A percentile compares a stretch with the other conserved stretches of the same genome.
Evolutionary conservation across 441 rosid species (phyloP).

Genomic region (Rhodomyrtus psidioides): DNA sequence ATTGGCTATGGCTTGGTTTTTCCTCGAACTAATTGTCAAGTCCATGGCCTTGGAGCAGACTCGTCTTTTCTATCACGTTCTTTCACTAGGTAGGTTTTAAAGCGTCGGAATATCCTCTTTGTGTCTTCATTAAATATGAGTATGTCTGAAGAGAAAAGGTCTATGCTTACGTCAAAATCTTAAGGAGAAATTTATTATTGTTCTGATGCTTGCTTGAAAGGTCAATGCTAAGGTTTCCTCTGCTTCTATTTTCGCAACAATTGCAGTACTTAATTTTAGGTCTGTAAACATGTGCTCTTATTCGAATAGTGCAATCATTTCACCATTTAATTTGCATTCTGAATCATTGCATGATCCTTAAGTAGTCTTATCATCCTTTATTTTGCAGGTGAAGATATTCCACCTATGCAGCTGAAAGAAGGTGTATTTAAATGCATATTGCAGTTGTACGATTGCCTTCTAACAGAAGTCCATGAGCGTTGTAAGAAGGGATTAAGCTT

Average conservation of each 20-base stretch:
- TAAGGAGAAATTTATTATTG: background rate
- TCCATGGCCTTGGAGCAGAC: slow-evolving; percentile 99
- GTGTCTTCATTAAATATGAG: background rate
- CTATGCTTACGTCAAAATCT: background rate
- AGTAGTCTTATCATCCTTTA: background rate
- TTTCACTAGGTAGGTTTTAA: slow-evolving; percentile 70
- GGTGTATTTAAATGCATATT: slow-evolving; percentile 89
- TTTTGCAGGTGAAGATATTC: slow-evolving; percentile 87
- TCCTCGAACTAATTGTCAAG: slow-evolving; percentile 96
- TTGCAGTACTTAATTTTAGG: background rate
- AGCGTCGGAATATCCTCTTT: background rate
- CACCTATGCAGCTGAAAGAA: slow-evolving; percentile 97
- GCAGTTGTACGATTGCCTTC: slow-evolving; percentile 95
- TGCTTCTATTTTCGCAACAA: background rate
- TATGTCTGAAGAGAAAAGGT: background rate
- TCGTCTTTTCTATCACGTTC: slow-evolving; percentile 78
- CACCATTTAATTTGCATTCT: background rate
- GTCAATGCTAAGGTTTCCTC: background rate
- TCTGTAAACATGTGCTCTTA: background rate
- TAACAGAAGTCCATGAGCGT: slow-evolving; percentile 98
- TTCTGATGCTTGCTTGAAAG: background rate
- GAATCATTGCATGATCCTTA: background rate
- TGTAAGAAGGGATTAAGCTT: slow-evolving; percentile 96
- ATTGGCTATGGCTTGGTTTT: slow-evolving; percentile 99
- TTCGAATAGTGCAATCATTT: background rate